A percentile compares a stretch with the other conserved stretches of the same genome.
phyloP scores from a whole-genome alignment of 495 filamentous ascomycete genomes.

The Daldinia childiae region DNA sequence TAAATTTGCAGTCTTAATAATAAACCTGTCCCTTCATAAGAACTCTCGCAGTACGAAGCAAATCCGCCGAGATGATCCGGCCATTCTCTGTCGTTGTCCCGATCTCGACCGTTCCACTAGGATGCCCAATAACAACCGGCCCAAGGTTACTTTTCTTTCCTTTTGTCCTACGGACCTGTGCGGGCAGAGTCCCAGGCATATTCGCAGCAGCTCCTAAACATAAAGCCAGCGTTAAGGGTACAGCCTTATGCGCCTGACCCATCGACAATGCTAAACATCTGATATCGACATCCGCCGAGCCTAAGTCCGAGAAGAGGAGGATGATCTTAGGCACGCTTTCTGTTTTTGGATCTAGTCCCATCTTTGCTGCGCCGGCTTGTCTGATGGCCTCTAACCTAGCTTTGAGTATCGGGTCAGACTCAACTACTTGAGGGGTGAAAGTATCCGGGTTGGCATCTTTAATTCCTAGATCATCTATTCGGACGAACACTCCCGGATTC shows the following conservation, averaged over 20 bases:
- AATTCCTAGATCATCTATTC: constrained; percentile 61
- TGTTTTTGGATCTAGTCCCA: constrained; percentile 68
- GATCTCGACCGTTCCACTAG: constrained; percentile 68
- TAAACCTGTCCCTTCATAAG: constrained; percentile 66
- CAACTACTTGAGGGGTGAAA: constrained; percentile 64
- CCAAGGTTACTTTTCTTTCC: constrained; percentile 43
- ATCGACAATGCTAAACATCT: constrained; percentile 59
- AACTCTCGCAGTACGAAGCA: constrained; percentile 64
- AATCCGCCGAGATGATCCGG: constrained; percentile 55
- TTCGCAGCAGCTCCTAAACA: constrained; percentile 68
- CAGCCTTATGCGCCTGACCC: constrained; percentile 71
- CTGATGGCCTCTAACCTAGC: constrained; percentile 68
- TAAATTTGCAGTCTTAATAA: constrained; percentile 49
- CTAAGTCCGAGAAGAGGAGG: constrained; percentile 58
- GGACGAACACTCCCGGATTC: constrained; percentile 74
- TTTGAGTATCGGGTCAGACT: constrained; percentile 57
- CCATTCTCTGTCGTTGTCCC: constrained; percentile 56
- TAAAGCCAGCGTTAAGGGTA: constrained; percentile 69
- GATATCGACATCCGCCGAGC: constrained; percentile 49
- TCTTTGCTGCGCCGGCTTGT: constrained; percentile 65
- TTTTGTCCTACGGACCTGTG: constrained; percentile 45
- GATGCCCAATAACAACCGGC: constrained; percentile 65
- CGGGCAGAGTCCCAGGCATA: constrained; percentile 59
- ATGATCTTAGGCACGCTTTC: constrained; percentile 74
- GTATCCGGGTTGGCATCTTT: constrained; percentile 40